Base-by-base conservation (phyloP, 495 filamentous ascomycete species). In the Daldinia caldariorum region DNA sequence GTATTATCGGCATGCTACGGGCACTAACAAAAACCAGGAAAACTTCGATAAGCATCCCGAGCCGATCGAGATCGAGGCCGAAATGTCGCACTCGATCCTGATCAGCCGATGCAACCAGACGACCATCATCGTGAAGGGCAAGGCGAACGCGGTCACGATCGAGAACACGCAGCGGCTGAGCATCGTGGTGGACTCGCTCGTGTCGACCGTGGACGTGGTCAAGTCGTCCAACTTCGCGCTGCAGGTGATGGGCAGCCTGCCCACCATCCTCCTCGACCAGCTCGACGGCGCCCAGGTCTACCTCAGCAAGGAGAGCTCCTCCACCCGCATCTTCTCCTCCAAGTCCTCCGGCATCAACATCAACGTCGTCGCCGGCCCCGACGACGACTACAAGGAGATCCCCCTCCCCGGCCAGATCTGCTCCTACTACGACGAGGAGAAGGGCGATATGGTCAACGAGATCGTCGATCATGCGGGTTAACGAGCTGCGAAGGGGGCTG, bases 111-210 rank as follows among this genome's bases (percentile, higher is more conserved):
- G 96, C 85, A 92, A 85, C 79, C 92, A 94, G 77, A 91, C 90
- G n/a, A 93, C 93, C 39, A 87, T 99, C 74, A 90, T 94, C 70
- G 82, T 99, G 71, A 88, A 85, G 62, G 93, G 91, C 81, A 99
- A 99, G 79, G 93, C 92, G 37, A 99, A 98, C 79, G 93, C 94
- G 12, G 90, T 99, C 67, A 93, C 94, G 18, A 84, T 98, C 70
- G 94, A 97, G 79, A 97, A 97, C 81, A 94, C 90, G 68, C 88
- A 81, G 20, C 89, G 91, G n/a, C 83, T 93, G 9, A 92, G 91
- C 18, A 87, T 99, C 60, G 88, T 97, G 45, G 86, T 97, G 49
- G 94, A 97, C 74, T 91, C 89, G 0, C 88, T 99, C 32, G 92
- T 99, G 47, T 94, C 91, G 58, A 90, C 89, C 37, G 88, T 99